Evolutionary conservation across 768 basidiomycete genomes (phyloP), one percentile per base, ranked within the genome.

Genomic region (Artomyces pyxidatus): DNA sequence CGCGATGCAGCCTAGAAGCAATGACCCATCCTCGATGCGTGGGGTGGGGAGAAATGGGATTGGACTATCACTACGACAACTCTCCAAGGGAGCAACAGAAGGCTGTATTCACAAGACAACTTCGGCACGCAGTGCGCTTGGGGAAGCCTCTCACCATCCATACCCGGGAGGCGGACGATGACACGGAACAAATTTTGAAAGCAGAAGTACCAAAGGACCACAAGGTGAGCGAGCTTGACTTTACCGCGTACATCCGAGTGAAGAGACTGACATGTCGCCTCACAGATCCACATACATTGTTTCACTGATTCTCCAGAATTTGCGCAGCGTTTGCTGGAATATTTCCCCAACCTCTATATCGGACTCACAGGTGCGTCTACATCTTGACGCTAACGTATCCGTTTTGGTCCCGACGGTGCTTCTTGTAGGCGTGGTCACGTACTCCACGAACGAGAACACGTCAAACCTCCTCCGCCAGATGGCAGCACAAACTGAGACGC

Each of bases 11-110:
- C 25, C 51, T 87, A 43, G 79, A 81, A 59, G 88, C 88, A 2
- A 86, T 89, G 78, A 39, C 69, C 0, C 88, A 91, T 57, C 85
- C 87, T 1, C 78, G 83, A 10, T 90, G 88, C 58, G 88, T 92
- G 6, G 87, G 88, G 3, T 86, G 85, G 82, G 90, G 90, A 1
- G 90, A 94, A 59, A 91, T 91, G 48, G 88, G 90, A 0, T 74
- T 89, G 11, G 89, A 92, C 53, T 90, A 88, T 57, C 86, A 90
- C 62, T 88, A 91, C 63, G 79, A 87, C 64, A 74, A 80, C 53
- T 86, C 87, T 0, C 85, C 88, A 0, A 77, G 83, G 9, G 73
- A 77, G 0, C 58, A 81, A 1, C 90, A 93, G 58, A 80, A 74
- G 47, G 66, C 66, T 0, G 78, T 89, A 10, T 82, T 93, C 43